phyloP scores from a whole-genome alignment of 2,329 filamentous ascomycete genomes.

The Ramichloridium luteum region DNA sequence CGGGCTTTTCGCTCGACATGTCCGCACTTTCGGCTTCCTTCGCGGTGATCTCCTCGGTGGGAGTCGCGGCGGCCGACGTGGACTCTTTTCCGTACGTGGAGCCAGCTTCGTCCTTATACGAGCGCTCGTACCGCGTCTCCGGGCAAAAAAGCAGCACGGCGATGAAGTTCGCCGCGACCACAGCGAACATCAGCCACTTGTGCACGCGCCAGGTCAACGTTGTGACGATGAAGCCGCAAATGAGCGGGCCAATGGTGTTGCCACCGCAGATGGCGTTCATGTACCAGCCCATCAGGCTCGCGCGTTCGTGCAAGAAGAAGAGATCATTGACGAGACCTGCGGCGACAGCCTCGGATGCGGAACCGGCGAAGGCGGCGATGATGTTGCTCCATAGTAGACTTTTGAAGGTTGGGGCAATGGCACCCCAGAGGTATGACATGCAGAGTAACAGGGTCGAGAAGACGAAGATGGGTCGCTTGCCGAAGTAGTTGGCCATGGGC shows the following conservation, averaged over 20 bases:
- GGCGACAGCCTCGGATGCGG: constrained; percentile 34
- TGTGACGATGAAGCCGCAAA: constrained; percentile 31
- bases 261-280: constrained; percentile 30
- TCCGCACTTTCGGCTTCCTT: not conserved
- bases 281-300: constrained; percentile 28
- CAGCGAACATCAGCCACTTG: constrained; percentile 28
- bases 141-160: constrained; percentile 27
- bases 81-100: no score
- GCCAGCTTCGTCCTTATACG: not conserved
- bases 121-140: constrained; percentile 27
- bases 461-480: constrained; percentile 38
- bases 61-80: constrained; percentile 1
- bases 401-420: constrained; percentile 29
- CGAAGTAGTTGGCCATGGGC: constrained; percentile 36
- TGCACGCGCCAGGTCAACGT: constrained; percentile 30
- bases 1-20: constrained; percentile 4
- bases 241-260: constrained; percentile 29
- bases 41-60: constrained; percentile 3
- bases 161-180: constrained; percentile 24
- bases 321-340: constrained; percentile 28
- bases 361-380: constrained; percentile 34
- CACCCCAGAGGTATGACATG: constrained; percentile 36
- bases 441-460: constrained; percentile 34
- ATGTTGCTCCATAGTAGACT: constrained; percentile 36
- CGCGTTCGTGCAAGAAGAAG: constrained; percentile 25